Evolutionary conservation across 495 filamentous ascomycete genomes (phyloP).

Genomic region (Hypoxylon subgilvum): DNA sequence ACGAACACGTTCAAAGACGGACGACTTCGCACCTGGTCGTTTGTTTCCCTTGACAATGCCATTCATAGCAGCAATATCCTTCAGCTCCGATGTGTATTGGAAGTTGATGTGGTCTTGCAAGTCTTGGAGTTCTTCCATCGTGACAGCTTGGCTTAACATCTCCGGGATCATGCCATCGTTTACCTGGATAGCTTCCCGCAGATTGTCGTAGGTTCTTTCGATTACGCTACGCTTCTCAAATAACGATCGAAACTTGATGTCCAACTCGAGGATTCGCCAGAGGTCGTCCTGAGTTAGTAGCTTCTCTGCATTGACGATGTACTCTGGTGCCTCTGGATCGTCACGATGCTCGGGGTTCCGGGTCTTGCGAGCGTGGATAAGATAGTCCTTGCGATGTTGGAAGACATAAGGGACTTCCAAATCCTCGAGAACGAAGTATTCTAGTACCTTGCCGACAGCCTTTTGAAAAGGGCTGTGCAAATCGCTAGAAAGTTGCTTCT

Average conservation of each 20-base stretch:
- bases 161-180: slow-evolving; percentile 75
- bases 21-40: slow-evolving; percentile 76
- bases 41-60: slow-evolving; percentile 62
- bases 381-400: slow-evolving; percentile 96
- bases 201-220: slow-evolving; percentile 73
- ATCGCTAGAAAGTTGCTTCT: slow-evolving; percentile 72
- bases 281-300: slow-evolving; percentile 89
- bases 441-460: slow-evolving; percentile 88
- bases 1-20: slow-evolving; percentile 82
- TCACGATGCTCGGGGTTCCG: slow-evolving; percentile 61
- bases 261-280: slow-evolving; percentile 91
- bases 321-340: slow-evolving; percentile 68
- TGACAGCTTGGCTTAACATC: slow-evolving; percentile 73
- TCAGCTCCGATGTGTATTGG: slow-evolving; percentile 82
- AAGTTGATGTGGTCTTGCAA: slow-evolving; percentile 97
- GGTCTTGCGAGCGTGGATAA: slow-evolving; percentile 87
- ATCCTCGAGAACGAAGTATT: slow-evolving; percentile 90
- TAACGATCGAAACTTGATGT: slow-evolving; percentile 90
- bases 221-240: slow-evolving; percentile 86
- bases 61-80: slow-evolving; percentile 71
- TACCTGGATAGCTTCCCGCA: slow-evolving; percentile 62
- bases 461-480: slow-evolving; percentile 82
- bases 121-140: slow-evolving; percentile 94
- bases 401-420: slow-evolving; percentile 97
- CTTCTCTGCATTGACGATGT: slow-evolving; percentile 80